Evolutionary conservation across 805 yeast genomes (phyloP).

Genomic region (Candida tammaniensis): DNA sequence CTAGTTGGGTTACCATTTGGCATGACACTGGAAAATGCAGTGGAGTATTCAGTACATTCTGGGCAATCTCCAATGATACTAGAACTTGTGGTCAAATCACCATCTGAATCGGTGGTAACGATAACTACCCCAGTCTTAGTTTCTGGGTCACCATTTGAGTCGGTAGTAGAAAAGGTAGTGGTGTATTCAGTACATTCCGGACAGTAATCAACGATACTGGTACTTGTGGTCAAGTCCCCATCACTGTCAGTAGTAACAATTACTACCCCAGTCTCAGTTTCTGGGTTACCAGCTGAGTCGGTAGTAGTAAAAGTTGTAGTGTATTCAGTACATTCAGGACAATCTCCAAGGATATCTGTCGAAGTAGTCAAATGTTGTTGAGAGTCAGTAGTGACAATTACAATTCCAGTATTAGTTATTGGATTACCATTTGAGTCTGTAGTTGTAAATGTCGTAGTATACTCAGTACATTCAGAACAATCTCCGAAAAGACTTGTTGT

Average conservation of each 20-base stretch:
- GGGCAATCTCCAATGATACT: constrained; percentile 7
- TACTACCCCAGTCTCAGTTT: constrained; percentile 11
- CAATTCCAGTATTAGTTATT: constrained; percentile 10
- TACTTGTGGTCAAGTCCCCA: constrained; percentile 12
- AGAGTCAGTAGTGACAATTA: constrained; percentile 14
- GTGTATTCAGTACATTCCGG: constrained; percentile 13
- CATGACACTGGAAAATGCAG: constrained; percentile 9
- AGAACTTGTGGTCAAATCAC: constrained; percentile 6
- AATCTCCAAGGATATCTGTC: not conserved
- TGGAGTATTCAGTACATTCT: constrained; percentile 14
- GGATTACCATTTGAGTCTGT: constrained; percentile 10
- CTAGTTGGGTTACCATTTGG: constrained; percentile 10
- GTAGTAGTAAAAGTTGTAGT: constrained; percentile 12
- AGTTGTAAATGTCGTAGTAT: constrained; percentile 12
- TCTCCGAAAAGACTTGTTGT: not conserved
- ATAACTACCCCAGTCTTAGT: constrained; percentile 14
- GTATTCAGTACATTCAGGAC: constrained; percentile 11
- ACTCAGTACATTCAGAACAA: constrained; percentile 10
- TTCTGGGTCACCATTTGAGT: constrained; percentile 7
- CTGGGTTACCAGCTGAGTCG: constrained; percentile 7
- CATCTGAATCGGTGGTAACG: constrained; percentile 14
- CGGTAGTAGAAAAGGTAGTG: constrained; percentile 11
- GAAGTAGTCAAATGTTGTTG: constrained; percentile 9
- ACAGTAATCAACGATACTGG: constrained; percentile 9
- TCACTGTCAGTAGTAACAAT: constrained; percentile 11